Percentiles rank a stretch among this genome's conserved stretches.
These are phyloP conservation scores for Penicillium sp. DNA, from an alignment of 2,329 filamentous ascomycete genomes.

Conservation along the genomic window DNA sequence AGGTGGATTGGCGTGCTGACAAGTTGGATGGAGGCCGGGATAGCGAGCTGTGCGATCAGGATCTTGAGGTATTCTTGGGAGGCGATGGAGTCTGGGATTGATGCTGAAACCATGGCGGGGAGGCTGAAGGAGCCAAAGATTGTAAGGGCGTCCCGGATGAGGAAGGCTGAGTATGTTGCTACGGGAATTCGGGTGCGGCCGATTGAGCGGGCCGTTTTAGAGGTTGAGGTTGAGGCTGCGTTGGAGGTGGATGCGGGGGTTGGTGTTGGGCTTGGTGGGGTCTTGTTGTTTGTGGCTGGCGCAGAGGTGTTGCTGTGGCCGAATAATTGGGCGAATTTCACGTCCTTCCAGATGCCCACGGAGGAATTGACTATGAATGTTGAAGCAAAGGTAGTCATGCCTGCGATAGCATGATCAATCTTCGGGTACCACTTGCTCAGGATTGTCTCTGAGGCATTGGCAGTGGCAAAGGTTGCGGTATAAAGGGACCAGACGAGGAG, in stretches of 20 bases:
- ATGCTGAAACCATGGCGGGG: conserved; percentile 34
- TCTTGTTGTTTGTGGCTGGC: conserved; percentile 1
- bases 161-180: conserved; percentile 53
- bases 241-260: conserved; percentile 10
- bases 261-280: conserved; percentile 4
- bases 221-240: conserved; percentile 3
- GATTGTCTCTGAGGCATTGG: conserved; percentile 73
- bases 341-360: conserved; percentile 72
- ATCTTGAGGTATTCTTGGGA: conserved; percentile 74
- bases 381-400: conserved; percentile 66
- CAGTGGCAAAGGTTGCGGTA: conserved; percentile 77
- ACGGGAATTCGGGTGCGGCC: conserved; percentile 41
- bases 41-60: conserved; percentile 70
- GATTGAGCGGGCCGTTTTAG: conserved; percentile 22
- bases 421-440: conserved; percentile 48
- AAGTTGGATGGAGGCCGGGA: conserved; percentile 68
- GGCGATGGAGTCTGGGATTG: conserved; percentile 62
- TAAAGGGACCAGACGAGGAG: conserved; percentile 52
- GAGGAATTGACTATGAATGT: conserved; percentile 68
- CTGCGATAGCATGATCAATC: conserved; percentile 57
- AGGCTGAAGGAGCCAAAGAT: conserved; percentile 52
- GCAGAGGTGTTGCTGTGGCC: conserved; percentile 19
- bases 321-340: conserved; percentile 71
- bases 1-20: conserved; percentile 74
- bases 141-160: conserved; percentile 69